A percentile compares a stretch with the other conserved stretches of the same genome.
Conservation (phyloP, 2,329 filamentous ascomycete genomes). For the Trichoderma semiorbis region DNA sequence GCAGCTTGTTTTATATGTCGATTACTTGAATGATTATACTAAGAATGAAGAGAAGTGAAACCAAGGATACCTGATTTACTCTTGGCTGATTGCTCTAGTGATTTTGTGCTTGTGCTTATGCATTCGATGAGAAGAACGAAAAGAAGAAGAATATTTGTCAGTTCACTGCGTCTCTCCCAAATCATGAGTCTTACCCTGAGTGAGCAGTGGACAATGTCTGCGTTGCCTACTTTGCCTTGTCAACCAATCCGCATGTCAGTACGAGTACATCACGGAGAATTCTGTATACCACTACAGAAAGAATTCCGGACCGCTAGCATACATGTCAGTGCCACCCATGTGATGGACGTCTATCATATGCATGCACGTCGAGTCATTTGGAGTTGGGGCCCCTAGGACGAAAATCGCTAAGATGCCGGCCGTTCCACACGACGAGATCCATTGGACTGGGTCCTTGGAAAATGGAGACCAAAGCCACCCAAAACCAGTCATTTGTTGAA, state of each 20-base stretch:
- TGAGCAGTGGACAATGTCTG: background rate
- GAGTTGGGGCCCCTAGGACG: background rate
- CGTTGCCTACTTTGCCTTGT: background rate
- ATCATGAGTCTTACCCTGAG: background rate
- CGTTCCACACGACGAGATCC: background rate
- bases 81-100: background rate
- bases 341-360: background rate
- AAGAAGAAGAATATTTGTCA: background rate
- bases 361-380: constrained; percentile 6
- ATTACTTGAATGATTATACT: constrained; percentile 12
- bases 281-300: background rate
- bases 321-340: background rate
- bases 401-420: background rate
- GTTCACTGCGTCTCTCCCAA: background rate
- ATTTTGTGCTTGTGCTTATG: background rate
- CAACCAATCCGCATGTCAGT: background rate
- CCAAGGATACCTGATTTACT: background rate
- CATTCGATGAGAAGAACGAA: background rate
- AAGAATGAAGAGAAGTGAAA: constrained; percentile 14
- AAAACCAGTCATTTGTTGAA: too few species aligned
- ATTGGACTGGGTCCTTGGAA: background rate
- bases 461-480: too few species aligned
- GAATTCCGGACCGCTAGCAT: background rate
- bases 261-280: background rate
- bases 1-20: constrained; percentile 1